Evolutionary conservation across 345 rosid species (phyloP), one percentile per base, ranked within the genome.

Genomic region (Microthlaspi erraticum): DNA sequence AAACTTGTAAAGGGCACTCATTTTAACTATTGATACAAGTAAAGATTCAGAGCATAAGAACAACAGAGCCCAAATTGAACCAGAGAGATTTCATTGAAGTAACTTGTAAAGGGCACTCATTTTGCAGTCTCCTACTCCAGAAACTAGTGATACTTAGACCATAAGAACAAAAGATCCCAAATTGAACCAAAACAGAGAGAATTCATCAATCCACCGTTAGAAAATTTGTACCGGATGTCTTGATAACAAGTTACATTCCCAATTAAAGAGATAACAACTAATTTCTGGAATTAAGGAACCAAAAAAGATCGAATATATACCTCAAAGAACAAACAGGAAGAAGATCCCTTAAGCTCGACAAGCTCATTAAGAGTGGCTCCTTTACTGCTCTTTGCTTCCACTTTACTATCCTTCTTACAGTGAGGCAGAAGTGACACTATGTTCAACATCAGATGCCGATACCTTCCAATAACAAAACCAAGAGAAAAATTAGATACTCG

Each of bases 371-470:
- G 80, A 1, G 91, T 84, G 11, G 87, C 82, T 1, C 93, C 96
- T 76, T 89, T 91, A 66, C 83, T 88, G 51, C 91, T 86, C 73
- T 67, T 84, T 18, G 98, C 81, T 63, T 94, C 99, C 4, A 91
- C 93, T 73, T 94, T 94, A 74, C 81, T 94, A 75, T 94, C 96
- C 78, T 91, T 89, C 92, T 94, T 94, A 77, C 96, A 88, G 42
- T 91, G 99, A 45, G 99, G 96, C 65, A 94, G 55, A 66, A 94
- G 88, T 8, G 98, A 89, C 38, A 94, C 93, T 73, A 94, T 69
- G 81, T 94, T 91, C 85, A 94, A 60, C 98, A 94, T 92, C 93
- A 94, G 70, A 79, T 92, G 98, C 79, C 97, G 88, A 66, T 85
- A 94, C 92, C 98, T 94, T 73, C 12, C 23, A 13, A 57, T 19